Base-by-base conservation (phyloP, 1,139 yeast species). In the Arxiozyma bovina region DNA sequence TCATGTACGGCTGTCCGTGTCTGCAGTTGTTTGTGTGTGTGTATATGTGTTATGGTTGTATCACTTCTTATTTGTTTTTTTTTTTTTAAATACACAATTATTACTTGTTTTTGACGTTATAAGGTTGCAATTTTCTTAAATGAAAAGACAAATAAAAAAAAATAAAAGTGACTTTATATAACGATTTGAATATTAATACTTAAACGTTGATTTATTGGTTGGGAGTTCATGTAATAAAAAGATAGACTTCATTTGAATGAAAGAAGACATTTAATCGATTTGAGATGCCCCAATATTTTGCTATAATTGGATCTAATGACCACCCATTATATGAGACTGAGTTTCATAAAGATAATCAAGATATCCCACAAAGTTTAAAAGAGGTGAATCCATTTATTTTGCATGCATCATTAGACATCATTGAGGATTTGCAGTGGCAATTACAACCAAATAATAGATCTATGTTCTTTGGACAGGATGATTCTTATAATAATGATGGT, bases 381-480 rank as follows among this genome's bases (percentile, higher is more conserved):
- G 97, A 91, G 67, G 73, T 91, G 51, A 82, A 86, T 63, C 97
- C 97, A 22, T 91, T 90, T 66, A 83, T 94, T 42, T 79, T 93
- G 44, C 96, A 93, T 67, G 80, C 96, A 0, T 82, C 98, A 2
- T 73, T 94, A 45, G 99, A 93, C 67, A 76, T 93, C 22, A 83
- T 94, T 1, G 97, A 93, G 61, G 96, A 90, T 62, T 73, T 82
- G 3, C 97, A 90, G 64, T 91, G 96, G 95, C 78, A 81, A 50
- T 75, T 81, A 17, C 80, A 77, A 59, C 76, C 78, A 47, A 45
- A 40, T 30, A 45, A 42, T 23, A 49, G 52, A 42, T 17, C 42
- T 34, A 23, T 50, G 48, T 17, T 44, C 58, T 76, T 78, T 46
- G 45, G 43, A 15, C 42, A 47, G 8, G 47, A 23, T 18, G 60